Conservation (phyloP, 2,329 filamentous ascomycete genomes). For the Calycina herbarum region DNA sequence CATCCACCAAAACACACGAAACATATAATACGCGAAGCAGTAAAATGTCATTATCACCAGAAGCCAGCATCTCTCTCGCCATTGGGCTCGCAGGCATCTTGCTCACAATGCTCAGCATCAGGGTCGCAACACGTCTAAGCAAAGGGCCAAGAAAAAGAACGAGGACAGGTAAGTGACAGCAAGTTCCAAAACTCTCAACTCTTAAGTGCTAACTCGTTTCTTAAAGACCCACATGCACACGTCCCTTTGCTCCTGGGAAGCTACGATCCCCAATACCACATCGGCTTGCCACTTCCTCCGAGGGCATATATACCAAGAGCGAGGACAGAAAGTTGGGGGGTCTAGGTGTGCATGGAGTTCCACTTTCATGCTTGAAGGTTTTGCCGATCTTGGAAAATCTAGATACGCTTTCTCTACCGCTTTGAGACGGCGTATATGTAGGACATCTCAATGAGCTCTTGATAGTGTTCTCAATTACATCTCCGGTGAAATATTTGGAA, state of each 20-base stretch:
- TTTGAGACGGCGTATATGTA: too few species aligned
- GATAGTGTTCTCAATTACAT: too few species aligned
- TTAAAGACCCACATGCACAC: background rate
- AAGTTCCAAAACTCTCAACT: background rate
- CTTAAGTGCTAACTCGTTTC: background rate
- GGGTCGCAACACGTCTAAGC: background rate
- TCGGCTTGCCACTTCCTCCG: background rate
- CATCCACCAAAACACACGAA: background rate
- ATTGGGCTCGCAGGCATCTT: background rate
- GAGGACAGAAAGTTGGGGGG: background rate
- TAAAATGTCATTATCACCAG: background rate
- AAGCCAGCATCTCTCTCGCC: background rate
- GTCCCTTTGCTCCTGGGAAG: background rate
- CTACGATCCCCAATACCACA: background rate
- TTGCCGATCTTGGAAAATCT: too few species aligned
- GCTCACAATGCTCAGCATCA: background rate
- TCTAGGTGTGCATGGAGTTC: too few species aligned
- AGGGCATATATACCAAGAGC: background rate
- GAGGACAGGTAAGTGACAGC: background rate
- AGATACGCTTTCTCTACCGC: too few species aligned
- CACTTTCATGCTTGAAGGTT: too few species aligned
- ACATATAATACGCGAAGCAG: background rate
- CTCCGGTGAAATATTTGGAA: too few species aligned
- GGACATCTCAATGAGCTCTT: too few species aligned
- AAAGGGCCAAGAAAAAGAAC: background rate